phyloP scores from a whole-genome alignment of 306 rosid genomes.

The Rosa multiflora region DNA sequence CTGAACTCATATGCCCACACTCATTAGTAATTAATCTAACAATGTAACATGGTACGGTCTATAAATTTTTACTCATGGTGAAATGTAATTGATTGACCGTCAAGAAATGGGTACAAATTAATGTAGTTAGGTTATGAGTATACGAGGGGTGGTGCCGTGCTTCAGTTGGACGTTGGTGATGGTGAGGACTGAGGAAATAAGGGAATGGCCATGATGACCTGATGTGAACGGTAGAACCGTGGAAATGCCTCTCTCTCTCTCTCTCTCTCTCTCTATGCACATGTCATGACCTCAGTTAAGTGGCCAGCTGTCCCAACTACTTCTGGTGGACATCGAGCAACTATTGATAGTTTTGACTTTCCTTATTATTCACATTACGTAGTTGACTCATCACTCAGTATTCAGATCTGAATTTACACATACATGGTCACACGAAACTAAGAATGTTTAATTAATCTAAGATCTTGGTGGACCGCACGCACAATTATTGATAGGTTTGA shows the following conservation, averaged over 20 bases:
- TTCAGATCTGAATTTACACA: background rate
- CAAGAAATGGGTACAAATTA: no score
- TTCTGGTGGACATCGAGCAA: no score
- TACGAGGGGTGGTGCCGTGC: background rate
- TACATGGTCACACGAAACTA: background rate
- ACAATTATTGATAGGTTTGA: background rate
- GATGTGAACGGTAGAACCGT: constrained; percentile 9
- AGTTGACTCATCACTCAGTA: background rate
- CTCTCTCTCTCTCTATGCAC: background rate
- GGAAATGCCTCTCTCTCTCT: background rate
- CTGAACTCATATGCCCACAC: no score
- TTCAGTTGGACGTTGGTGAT: no score
- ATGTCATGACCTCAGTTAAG: background rate
- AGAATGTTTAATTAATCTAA: background rate
- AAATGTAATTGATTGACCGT: no score
- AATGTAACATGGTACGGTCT: no score
- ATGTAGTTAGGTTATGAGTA: background rate
- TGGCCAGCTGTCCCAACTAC: background rate
- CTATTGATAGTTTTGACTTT: background rate
- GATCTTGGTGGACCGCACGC: no score
- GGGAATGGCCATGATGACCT: background rate
- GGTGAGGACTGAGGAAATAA: background rate
- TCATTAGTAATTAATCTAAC: no score
- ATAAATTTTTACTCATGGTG: no score
- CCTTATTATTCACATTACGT: background rate